phyloP scores from a whole-genome alignment of 169 alveolate genomes.

The Babesia gibsoni region DNA sequence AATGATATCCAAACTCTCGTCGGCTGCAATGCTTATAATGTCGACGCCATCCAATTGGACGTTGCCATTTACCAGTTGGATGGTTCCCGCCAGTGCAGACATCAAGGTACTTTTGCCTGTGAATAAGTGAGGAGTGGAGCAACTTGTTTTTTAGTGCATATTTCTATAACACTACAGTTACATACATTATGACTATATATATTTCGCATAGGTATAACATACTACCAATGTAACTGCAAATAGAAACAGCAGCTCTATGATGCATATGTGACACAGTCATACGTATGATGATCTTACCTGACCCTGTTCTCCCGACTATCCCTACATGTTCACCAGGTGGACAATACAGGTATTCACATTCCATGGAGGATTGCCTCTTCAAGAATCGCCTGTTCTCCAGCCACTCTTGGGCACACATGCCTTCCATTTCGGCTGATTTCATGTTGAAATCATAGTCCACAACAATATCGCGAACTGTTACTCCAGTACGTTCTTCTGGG shows the following conservation, averaged over 20 bases:
- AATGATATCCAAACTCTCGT: slow-evolving; percentile 21
- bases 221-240: too few relatives aligned
- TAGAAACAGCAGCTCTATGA: too few relatives aligned
- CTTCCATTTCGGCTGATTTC: background rate
- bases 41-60: slow-evolving; percentile 55
- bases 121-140: background rate
- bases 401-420: too few relatives aligned
- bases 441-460: slow-evolving; percentile 9
- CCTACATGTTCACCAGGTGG: slow-evolving; percentile 53
- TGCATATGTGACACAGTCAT: too few relatives aligned
- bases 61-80: slow-evolving; percentile 27
- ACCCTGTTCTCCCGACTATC: slow-evolving; percentile 63
- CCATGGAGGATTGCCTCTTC: background rate
- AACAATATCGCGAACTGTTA: background rate
- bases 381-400: too few relatives aligned
- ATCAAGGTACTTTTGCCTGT: slow-evolving; percentile 58
- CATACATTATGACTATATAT: background rate
- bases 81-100: slow-evolving; percentile 38
- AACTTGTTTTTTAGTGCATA: background rate
- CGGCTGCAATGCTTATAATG: slow-evolving; percentile 9
- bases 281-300: slow-evolving; percentile 14
- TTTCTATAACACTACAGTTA: background rate
- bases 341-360: background rate
- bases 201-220: too few relatives aligned
- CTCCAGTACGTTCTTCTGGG: slow-evolving; percentile 1